Base-by-base conservation (phyloP, 202 grass and related monocot species). In the Musa balbisiana region DNA sequence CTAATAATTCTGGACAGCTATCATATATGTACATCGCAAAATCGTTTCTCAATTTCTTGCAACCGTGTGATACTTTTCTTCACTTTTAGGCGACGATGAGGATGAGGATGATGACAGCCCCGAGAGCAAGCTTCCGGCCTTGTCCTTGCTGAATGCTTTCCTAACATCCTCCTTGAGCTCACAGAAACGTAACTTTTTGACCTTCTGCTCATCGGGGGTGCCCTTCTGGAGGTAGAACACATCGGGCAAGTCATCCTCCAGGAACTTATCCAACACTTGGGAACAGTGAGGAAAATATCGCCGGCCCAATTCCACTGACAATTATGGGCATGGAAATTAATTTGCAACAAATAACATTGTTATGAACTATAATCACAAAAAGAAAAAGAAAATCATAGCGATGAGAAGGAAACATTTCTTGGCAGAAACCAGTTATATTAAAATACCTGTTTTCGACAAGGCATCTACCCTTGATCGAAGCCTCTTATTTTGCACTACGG, bases 271-370 rank as follows among this genome's bases (percentile, higher is more conserved):
- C 9, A 99, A 77, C 49, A 99, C 87, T 60, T 90, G 83, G 0
- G 95, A 99, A 80, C 95, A 99, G 69, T 92, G 90, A 10, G 91
- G 83, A 33, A 99, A 99, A 78, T 87, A 99, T 9, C 83, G 81
- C 27, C 91, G 84, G 24, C 91, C 95, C 69, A 95, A n/a, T 29
- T 95, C 89, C 78, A 99, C 95, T 99, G 87, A 26, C 67, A 69
- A 86, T 64, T 16, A 87, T 49, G 25, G 43, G 9, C 3, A 74
- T 17, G 23, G 23, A 82, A 11, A 52, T 60, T 33, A 52, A 21
- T 64, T 21, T 6, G 23, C 1, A 69, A 49, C 33, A 43, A 43
- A 43, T 8, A 43, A 43, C 33, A 43, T 43, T 43, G 33, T 43
- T 43, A 43, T 43, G 33, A 43, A 43, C 33, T 54, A 52, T n/a